These are phyloP conservation scores for Knufia fluminis DNA, from an alignment of 2,329 filamentous ascomycete species.

Conservation along the genomic window DNA sequence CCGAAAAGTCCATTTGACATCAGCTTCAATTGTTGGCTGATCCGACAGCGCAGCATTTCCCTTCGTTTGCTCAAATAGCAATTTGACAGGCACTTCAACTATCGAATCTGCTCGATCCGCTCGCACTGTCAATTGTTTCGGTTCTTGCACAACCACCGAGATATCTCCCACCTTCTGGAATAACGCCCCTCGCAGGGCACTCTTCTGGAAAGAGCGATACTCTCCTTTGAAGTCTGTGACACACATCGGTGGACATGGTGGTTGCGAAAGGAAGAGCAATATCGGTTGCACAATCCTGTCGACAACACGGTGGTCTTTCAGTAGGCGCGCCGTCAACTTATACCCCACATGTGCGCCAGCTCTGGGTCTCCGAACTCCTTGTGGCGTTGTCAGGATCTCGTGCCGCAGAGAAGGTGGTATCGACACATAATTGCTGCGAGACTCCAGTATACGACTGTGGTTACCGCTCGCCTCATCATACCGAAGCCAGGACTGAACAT, in stretches of 20 bases:
- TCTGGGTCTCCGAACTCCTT: not conserved
- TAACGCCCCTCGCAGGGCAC: not conserved
- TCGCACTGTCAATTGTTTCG: constrained; percentile 1
- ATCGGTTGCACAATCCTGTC: not conserved
- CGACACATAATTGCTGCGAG: constrained; percentile 9
- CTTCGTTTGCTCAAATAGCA: not conserved
- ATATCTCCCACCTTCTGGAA: not conserved
- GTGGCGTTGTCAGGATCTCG: not conserved
- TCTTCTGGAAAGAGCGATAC: not conserved
- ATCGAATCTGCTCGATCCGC: not conserved
- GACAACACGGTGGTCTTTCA: not conserved
- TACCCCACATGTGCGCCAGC: constrained; percentile 2
- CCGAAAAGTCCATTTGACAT: constrained; percentile 28
- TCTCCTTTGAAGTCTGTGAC: constrained; percentile 3
- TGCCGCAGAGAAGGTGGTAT: constrained; percentile 6
- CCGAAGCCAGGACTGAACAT: constrained; percentile 17
- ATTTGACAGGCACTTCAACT: constrained; percentile 4
- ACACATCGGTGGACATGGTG: not conserved
- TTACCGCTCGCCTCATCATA: constrained; percentile 19
- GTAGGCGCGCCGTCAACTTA: not conserved
- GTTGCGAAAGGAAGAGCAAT: not conserved
- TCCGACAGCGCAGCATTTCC: not conserved
- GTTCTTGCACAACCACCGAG: constrained; percentile 1
- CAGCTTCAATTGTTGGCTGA: not conserved
- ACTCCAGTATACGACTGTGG: constrained; percentile 21